Percentiles rank a stretch among this genome's conserved stretches.
Evolutionary conservation across 2,329 filamentous ascomycete species (phyloP).

Genomic region (Exophiala sp.): DNA sequence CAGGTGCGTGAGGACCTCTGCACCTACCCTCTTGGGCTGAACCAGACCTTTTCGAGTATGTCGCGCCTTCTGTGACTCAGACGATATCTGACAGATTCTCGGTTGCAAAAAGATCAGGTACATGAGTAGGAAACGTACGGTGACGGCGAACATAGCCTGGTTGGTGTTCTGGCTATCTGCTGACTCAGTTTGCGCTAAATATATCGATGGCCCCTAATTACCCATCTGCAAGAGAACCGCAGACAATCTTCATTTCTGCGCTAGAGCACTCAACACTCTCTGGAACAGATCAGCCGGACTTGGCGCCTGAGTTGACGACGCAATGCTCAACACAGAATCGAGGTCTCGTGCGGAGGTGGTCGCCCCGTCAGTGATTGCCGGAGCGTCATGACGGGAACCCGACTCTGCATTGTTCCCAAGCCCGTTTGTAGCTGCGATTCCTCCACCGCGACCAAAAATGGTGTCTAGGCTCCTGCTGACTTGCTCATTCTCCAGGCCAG

Average conservation of each 20-base stretch:
- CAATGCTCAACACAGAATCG: conserved; percentile 17
- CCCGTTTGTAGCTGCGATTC: background rate
- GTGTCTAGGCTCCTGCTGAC: conserved; percentile 18
- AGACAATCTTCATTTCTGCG: conserved; percentile 1
- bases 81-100: background rate
- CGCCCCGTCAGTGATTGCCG: background rate
- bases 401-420: background rate
- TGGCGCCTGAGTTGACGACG: conserved; percentile 17
- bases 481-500: conserved; percentile 6
- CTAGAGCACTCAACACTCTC: conserved; percentile 16
- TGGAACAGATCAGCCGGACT: conserved; percentile 23
- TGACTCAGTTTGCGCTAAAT: too few relatives aligned
- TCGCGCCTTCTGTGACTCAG: background rate
- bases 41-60: background rate
- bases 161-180: too few relatives aligned
- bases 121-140: too few relatives aligned
- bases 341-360: conserved; percentile 3
- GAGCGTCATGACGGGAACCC: background rate
- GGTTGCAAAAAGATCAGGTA: too few relatives aligned
- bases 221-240: background rate
- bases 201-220: too few relatives aligned
- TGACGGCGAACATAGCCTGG: too few relatives aligned
- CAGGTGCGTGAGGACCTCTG: too few relatives aligned
- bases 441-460: conserved; percentile 14
- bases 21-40: too few relatives aligned